Evolutionary conservation across 495 filamentous ascomycete species (phyloP), one percentile per base, ranked within the genome.

Genomic region (Sordaria brevicollis): DNA sequence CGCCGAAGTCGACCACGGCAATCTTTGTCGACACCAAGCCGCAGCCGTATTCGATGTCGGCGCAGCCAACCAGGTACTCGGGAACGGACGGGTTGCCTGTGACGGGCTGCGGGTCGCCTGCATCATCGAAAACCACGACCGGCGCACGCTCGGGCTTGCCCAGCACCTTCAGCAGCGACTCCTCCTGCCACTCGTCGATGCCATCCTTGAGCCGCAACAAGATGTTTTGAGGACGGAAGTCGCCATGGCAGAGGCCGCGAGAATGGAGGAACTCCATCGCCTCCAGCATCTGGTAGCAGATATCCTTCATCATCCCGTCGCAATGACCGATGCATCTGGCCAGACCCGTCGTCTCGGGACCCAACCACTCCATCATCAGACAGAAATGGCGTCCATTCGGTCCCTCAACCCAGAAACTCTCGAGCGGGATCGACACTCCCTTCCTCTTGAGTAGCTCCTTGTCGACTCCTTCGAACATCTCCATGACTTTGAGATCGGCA

Each of bases 361-460:
- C 76, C 10, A 78, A 38, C 5, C 75, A 39, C 7, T 75, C 75
- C 25, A 74, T 19, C 25, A 82, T 81, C 4, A 79, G 66, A 67
- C 79, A 81, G 9, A 75, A 65, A 65, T 83, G 81, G 9, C 65
- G 62, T 0, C 81, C 80, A 65, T 82, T 81, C 13, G 80, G 79
- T 1, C 81, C 81, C 25, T 78, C 67, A 10, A 81, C 31, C 71
- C 68, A 75, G 62, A 83, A 82, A n/a, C 77, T 67, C 34, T 80
- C 74, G 0, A 79, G 33, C 0, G 76, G 72, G 0, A 77, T 31
- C 35, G 54, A 5, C 8, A 81, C 66, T 19, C 74, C 67, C 4
- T 74, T 43, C 0, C 35, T 3, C 15, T 65, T 67, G 0, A 77
- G 69, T 5, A 73, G 65, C 15, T 72, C 68, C 5, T 21, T 2